phyloP scores from a whole-genome alignment of 768 basidiomycete genomes.

The Lepiota brunneoincarnata region DNA sequence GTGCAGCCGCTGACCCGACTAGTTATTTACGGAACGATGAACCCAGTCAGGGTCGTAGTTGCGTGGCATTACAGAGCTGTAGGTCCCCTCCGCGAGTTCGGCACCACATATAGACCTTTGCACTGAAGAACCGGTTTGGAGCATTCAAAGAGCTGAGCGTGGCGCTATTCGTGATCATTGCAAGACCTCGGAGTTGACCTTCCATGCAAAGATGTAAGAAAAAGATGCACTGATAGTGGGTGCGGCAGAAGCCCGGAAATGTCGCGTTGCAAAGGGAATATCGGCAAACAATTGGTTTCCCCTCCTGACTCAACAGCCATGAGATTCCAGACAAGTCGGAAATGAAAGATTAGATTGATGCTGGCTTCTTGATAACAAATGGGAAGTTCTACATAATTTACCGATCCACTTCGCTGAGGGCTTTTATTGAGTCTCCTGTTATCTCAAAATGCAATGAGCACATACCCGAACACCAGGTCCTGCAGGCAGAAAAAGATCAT shows the following conservation, averaged over 20 bases:
- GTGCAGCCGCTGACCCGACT: no score
- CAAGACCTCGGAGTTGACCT: background rate
- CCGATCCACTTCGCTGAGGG: conserved; percentile 37
- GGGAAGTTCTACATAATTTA: conserved; percentile 13
- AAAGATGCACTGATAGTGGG: background rate
- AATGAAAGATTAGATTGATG: conserved; percentile 1
- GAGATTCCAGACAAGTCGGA: no score
- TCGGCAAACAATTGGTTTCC: no score
- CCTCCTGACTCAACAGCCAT: no score
- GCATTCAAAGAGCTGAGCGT: no score
- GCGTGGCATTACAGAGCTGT: no score
- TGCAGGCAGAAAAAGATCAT: conserved; percentile 19
- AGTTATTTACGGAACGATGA: no score
- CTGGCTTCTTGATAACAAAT: background rate
- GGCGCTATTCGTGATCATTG: background rate
- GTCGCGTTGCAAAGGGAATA: background rate
- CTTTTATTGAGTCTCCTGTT: background rate
- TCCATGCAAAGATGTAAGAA: no score
- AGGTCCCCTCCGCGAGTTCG: no score
- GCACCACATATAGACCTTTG: no score
- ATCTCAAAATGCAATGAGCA: conserved; percentile 19
- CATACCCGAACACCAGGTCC: conserved; percentile 94
- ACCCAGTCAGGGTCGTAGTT: no score
- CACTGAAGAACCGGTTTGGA: no score
- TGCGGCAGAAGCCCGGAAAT: background rate